Evolutionary conservation across 148 eudicot species (phyloP), one percentile per base, ranked within the genome.

Genomic region (Simmondsia chinensis): DNA sequence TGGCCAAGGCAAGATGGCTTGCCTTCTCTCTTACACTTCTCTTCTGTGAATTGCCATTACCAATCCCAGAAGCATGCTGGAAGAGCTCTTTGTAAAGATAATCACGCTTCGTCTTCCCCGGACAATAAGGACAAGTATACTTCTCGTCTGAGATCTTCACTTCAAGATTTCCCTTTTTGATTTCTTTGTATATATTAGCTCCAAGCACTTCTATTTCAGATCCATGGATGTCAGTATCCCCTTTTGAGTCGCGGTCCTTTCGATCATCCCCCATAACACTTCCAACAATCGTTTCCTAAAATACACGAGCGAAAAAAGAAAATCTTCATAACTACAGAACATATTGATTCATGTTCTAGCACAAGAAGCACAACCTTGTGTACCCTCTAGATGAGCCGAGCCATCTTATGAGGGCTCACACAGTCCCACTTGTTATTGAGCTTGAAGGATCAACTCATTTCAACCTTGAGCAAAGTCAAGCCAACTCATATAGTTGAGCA

Each of bases 31-130:
- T 82, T 14, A 70, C 68, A 35, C 65, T 82, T 61, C 96, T 59
- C 61, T 86, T 93, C 36, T 82, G 51, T 7, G 94, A 82, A 55
- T 29, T 67, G 39, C 79, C 70, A 39, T 56, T 80, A 4, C 87
- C 96, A 37, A 93, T 72, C 14, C 75, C 80, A 52, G 75, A 65
- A 13, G 99, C 96, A 54, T 93, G 99, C 69, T 82, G 99, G 35
- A 79, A 48, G 37, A 93, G 76, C 12, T 93, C 96, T 48, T 71
- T 79, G 30, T 68, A 75, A 7, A 32, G 72, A 55, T 57, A 91
- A 41, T 77, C 88, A 20, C 70, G 62, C 69, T 82, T 86, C 64
- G 64, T 75, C 43, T 82, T 79, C 57, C 58, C 74, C 1, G 94
- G 75, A 61, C 99, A 93, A 17, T 69, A 93, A 5, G 99, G 99